Conservation (phyloP, 371 early-diverging fungal species). For the Conidiobolus incongruus region DNA sequence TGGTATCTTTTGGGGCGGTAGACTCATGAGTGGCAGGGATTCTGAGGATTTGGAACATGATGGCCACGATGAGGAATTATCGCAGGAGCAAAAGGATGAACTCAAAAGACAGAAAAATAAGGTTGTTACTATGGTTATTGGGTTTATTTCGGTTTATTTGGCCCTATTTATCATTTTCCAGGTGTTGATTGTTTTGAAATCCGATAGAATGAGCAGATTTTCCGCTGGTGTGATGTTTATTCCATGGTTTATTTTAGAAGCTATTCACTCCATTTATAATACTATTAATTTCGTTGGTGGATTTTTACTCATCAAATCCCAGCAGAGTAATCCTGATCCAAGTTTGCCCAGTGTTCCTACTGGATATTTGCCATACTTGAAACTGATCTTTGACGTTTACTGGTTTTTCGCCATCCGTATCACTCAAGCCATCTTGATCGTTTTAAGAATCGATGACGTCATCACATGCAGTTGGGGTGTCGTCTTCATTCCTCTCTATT, state of each 20-base stretch:
- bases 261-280: conserved; percentile 16
- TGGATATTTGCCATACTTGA: conserved; percentile 2
- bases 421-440: conserved; percentile 26
- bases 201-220: conserved; percentile 21
- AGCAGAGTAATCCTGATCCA: too few species aligned
- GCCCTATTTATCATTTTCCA: conserved; percentile 19
- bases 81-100: neutral
- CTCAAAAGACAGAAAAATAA: neutral
- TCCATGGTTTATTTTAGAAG: conserved; percentile 46
- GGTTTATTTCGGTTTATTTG: conserved; percentile 9
- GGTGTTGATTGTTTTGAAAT: conserved; percentile 22
- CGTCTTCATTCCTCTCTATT: conserved; percentile 58
- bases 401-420: conserved; percentile 32
- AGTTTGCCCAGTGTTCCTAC: neutral
- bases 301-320: too few species aligned
- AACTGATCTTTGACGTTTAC: conserved; percentile 14
- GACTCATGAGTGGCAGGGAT: neutral
- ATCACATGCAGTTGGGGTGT: conserved; percentile 39
- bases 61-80: conserved; percentile 10
- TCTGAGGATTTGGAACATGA: conserved; percentile 12
- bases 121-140: neutral
- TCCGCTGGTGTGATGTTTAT: conserved; percentile 30
- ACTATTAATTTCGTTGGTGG: too few species aligned
- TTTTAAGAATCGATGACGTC: conserved; percentile 25
- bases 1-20: conserved; percentile 3